A percentile compares a stretch with the other conserved stretches of the same genome.
These are phyloP conservation scores for Aspergillus fructus DNA, from an alignment of 2,329 filamentous ascomycete genomes.

Conservation along the genomic window DNA sequence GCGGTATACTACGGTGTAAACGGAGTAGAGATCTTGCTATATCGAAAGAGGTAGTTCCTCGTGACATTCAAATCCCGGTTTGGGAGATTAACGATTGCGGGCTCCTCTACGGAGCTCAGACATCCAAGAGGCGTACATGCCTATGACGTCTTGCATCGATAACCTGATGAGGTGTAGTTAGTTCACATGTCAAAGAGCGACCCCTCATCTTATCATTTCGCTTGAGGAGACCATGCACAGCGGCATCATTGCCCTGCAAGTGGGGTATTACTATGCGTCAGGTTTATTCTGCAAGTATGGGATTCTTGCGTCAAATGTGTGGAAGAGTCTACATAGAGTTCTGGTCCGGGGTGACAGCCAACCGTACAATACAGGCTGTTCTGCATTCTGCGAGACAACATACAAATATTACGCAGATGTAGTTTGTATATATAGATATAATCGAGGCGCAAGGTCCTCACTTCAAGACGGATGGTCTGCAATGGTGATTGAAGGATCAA, in stretches of 20 bases:
- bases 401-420: constrained; percentile 6
- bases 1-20: background rate
- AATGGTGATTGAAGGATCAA: constrained; percentile 8
- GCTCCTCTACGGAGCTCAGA: background rate
- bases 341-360: background rate
- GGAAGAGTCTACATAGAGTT: background rate
- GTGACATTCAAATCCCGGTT: background rate
- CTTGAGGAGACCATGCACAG: background rate
- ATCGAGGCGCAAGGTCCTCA: constrained; percentile 10
- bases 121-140: background rate
- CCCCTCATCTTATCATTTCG: background rate
- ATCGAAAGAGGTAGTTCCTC: background rate
- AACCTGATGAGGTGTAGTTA: background rate
- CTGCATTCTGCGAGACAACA: constrained; percentile 13
- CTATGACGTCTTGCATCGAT: background rate
- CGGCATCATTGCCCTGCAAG: background rate
- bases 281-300: background rate
- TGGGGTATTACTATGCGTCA: background rate
- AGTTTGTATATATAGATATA: no score
- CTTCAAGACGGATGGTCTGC: constrained; percentile 7
- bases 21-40: background rate
- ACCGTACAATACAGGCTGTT: constrained; percentile 13
- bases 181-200: background rate
- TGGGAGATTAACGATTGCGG: background rate
- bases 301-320: background rate